Percentiles rank a stretch among this genome's conserved stretches.
These are phyloP conservation scores for Sclerotinia sclerotiorum DNA, from an alignment of 2,329 filamentous ascomycete species.

Conservation along the genomic window DNA sequence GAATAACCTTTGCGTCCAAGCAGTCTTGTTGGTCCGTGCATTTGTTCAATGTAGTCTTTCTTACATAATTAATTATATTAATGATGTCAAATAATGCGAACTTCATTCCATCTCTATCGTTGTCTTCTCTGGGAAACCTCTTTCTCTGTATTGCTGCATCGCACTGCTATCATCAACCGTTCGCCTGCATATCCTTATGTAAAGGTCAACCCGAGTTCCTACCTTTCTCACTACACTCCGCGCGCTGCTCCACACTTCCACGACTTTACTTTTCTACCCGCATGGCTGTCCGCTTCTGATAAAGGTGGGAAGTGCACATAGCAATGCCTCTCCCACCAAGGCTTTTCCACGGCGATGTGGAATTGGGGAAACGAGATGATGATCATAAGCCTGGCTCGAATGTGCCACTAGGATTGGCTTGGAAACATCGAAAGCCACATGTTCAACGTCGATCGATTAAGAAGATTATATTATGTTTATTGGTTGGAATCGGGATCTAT, in stretches of 20 bases:
- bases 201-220: not conserved
- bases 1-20: too few species aligned
- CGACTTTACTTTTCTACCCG: conserved; percentile 16
- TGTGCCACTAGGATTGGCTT: conserved; percentile 36
- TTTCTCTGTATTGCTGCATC: not conserved
- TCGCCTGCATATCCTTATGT: not conserved
- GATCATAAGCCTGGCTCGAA: conserved; percentile 50
- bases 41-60: not conserved
- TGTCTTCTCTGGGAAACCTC: not conserved
- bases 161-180: not conserved
- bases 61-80: not conserved
- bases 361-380: conserved; percentile 65
- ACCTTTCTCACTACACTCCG: not conserved
- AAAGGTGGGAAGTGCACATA: conserved; percentile 33
- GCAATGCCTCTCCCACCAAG: conserved; percentile 44
- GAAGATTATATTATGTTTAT: conserved; percentile 50
- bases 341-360: conserved; percentile 55
- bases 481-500: conserved; percentile 56
- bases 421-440: conserved; percentile 43
- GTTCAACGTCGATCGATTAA: conserved; percentile 51
- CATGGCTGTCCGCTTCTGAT: conserved; percentile 30
- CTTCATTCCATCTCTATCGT: not conserved
- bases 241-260: not conserved
- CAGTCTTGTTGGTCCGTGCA: conserved; percentile 1
- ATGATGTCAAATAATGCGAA: not conserved